A percentile compares a stretch with the other conserved stretches of the same genome.
Evolutionary conservation across 2,329 filamentous ascomycete genomes (phyloP).

Genomic region (Chalara sp.): DNA sequence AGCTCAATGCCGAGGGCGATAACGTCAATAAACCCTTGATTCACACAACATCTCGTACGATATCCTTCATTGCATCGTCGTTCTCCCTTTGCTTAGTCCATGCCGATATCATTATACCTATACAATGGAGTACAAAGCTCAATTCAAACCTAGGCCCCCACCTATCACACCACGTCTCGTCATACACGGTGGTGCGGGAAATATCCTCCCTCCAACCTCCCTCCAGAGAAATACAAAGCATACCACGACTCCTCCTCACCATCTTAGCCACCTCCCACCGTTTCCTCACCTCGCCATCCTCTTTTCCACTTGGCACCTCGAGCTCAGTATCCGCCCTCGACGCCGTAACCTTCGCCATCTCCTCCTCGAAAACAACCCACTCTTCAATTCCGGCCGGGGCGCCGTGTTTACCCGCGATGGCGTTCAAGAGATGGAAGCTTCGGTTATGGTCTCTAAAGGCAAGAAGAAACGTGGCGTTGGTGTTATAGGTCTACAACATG

Average conservation of each 20-base stretch:
- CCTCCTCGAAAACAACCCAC: conserved; percentile 70
- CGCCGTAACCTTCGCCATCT: conserved; percentile 68
- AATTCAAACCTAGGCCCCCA: background rate
- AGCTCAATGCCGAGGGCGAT: no score
- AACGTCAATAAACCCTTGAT: no score
- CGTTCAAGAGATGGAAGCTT: conserved; percentile 78
- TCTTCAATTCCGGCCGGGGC: conserved; percentile 81
- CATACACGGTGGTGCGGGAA: conserved; percentile 59
- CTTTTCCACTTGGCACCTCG: conserved; percentile 44
- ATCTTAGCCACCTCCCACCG: conserved; percentile 50
- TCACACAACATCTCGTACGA: no score
- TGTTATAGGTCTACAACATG: conserved; percentile 63
- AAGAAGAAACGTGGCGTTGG: conserved; percentile 71
- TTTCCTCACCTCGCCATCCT: conserved; percentile 40
- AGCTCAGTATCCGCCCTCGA: conserved; percentile 52
- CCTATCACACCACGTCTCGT: conserved; percentile 27
- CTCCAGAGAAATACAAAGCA: conserved; percentile 47
- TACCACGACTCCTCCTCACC: conserved; percentile 55
- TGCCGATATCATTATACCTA: background rate
- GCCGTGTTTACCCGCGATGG: conserved; percentile 83
- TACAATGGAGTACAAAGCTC: conserved; percentile 17
- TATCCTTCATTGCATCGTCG: no score
- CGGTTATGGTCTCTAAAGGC: conserved; percentile 74
- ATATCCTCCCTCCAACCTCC: conserved; percentile 53
- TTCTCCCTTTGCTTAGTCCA: no score